Evolutionary conservation across 306 rosid genomes (phyloP).

Genomic region (Casuarina glauca): DNA sequence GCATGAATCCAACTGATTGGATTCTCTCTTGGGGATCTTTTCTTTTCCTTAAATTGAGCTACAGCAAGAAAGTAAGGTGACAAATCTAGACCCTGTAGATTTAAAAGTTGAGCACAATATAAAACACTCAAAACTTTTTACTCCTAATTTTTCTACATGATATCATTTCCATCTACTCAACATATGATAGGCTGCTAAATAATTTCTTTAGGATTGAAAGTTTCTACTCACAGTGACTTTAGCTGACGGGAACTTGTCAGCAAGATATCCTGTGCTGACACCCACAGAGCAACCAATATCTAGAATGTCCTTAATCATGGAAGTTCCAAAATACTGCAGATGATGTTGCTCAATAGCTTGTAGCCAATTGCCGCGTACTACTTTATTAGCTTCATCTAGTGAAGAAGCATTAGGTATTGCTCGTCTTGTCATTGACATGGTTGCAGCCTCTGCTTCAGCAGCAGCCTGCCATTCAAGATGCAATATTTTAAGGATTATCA

Average conservation of each 20-base stretch:
- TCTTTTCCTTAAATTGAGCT: conserved; percentile 60
- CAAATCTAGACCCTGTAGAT: conserved; percentile 61
- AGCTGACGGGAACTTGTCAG: conserved; percentile 56
- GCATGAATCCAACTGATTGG: conserved; percentile 64
- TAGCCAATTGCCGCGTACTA: conserved; percentile 60
- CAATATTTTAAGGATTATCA: conserved; percentile 19
- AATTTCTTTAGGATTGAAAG: background rate
- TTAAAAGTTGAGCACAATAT: background rate
- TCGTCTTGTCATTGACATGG: conserved; percentile 55
- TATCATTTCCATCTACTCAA: background rate
- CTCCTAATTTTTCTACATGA: background rate
- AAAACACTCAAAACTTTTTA: too few relatives aligned
- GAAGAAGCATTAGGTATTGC: conserved; percentile 54
- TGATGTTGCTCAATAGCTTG: conserved; percentile 55
- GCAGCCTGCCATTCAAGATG: conserved; percentile 53
- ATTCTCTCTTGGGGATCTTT: conserved; percentile 35
- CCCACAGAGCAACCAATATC: conserved; percentile 68
- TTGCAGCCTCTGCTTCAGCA: conserved; percentile 75
- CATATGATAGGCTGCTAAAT: background rate
- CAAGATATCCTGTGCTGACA: conserved; percentile 55
- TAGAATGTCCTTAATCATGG: conserved; percentile 47
- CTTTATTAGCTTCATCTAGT: conserved; percentile 46
- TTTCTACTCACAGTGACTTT: conserved; percentile 50
- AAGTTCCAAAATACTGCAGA: conserved; percentile 38
- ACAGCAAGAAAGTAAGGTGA: conserved; percentile 72